These are phyloP conservation scores for Epichloe coenophiala DNA, from an alignment of 2,329 filamentous ascomycete genomes.

Conservation along the genomic window DNA sequence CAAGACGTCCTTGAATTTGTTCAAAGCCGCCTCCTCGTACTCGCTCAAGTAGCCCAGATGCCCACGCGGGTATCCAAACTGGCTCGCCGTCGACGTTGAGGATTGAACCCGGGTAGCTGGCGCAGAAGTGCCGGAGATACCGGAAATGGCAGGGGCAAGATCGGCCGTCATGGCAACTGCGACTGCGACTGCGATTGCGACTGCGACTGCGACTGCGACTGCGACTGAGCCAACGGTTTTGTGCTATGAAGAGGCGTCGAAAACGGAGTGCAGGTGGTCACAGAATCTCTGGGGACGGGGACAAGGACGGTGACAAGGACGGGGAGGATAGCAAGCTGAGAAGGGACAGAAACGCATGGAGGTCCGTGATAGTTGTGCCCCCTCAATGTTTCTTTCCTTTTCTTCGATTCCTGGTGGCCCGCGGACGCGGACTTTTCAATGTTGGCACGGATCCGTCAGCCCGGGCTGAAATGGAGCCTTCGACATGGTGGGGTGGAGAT, in stretches of 20 bases:
- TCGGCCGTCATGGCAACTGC: conserved; percentile 13
- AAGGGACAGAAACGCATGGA: background rate
- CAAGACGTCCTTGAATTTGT: conserved; percentile 57
- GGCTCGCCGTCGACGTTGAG: conserved; percentile 17
- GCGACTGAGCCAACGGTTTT: background rate
- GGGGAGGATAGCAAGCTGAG: background rate
- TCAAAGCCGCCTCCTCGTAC: conserved; percentile 53
- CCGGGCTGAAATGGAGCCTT: background rate
- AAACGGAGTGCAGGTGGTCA: background rate
- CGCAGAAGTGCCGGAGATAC: conserved; percentile 2
- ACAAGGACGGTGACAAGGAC: no score
- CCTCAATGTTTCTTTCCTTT: background rate
- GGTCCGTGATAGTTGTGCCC: no score
- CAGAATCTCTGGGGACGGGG: background rate
- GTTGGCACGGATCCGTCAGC: background rate
- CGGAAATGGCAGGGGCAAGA: conserved; percentile 8
- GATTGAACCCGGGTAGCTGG: conserved; percentile 17
- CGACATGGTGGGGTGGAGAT: conserved; percentile 1
- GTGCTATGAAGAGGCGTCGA: background rate
- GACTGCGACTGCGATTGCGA: no score
- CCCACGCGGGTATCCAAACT: conserved; percentile 54
- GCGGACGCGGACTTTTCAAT: background rate
- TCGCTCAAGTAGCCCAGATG: conserved; percentile 66
- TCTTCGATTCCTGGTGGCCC: background rate
- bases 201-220: no score